Evolutionary conservation across 2,329 filamentous ascomycete genomes (phyloP), one percentile per base, ranked within the genome.

Genomic region (Penicillium italicum): DNA sequence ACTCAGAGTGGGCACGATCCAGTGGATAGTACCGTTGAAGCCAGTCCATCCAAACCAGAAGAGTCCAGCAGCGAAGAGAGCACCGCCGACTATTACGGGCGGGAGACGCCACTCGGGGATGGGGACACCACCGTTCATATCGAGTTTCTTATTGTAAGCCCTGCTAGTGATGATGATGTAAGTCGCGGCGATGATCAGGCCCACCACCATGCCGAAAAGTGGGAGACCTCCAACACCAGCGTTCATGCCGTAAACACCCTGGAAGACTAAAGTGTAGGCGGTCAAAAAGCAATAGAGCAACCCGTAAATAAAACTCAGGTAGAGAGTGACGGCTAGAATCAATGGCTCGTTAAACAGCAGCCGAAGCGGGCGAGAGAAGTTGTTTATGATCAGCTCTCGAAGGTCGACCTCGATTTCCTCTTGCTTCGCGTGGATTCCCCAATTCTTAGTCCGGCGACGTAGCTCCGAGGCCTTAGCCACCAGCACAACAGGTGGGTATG

Each of bases 1-100:
- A 30, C 72, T 74, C 20, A 76, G 57, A 0, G 75, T 76, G 7
- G 75, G 75, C 8, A 69, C 73, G 20, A 66, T 66, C 75, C 75
- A 77, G 33, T 67, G 62, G 20, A 81, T 70, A 2, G 65, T 69
- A 10, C 54, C 56, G 30, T 64, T 76, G 66, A 79, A 81, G 18
- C 86, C 87, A 5, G 85, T 83, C 87, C 87, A 90, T 60, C 87
- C 88, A 61, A 90, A 90, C 86, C 87, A 90, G 74, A 91, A 90
- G 30, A 91, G 82, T 24, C 87, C 87, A 26, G 72, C 77, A 0
- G 86, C 79, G 46, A 79, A 82, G 4, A 79, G 65, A 4, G 76
- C 73, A 20, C 81, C 80, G 5, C 81, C 82, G 6, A 79, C 57
- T 50, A 84, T 82, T 26, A 78, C 77, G 3, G 80, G 79, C 0